Evolutionary conservation across 495 filamentous ascomycete genomes (phyloP).

Genomic region (Geoglossum glabrum): DNA sequence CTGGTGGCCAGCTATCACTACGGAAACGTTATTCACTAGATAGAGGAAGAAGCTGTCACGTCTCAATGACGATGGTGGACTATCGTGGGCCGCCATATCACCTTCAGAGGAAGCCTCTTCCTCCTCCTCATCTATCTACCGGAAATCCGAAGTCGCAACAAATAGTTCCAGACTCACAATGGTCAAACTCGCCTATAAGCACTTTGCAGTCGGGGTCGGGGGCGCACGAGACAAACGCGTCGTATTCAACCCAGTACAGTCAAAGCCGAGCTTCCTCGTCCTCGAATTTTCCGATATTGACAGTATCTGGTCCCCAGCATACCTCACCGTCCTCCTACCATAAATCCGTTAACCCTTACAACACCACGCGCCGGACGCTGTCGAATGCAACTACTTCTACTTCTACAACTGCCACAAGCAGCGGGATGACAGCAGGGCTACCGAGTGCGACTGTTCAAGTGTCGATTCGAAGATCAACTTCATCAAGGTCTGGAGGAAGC

Average conservation of each 20-base stretch:
- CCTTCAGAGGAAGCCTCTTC: conserved; percentile 5
- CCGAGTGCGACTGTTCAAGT: conserved; percentile 24
- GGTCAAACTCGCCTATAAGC: not conserved
- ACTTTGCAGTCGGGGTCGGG: not conserved
- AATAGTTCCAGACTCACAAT: conserved; percentile 4
- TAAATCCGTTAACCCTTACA: conserved; percentile 8
- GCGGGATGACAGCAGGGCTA: conserved; percentile 10
- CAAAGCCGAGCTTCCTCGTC: conserved; percentile 15
- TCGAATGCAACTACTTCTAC: conserved; percentile 25
- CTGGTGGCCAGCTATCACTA: too few species aligned
- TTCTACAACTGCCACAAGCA: conserved; percentile 15
- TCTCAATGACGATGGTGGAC: conserved; percentile 6
- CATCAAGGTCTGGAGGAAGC: conserved; percentile 44
- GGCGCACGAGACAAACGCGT: not conserved
- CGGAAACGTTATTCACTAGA: not conserved
- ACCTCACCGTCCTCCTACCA: conserved; percentile 6
- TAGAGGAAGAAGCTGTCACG: not conserved
- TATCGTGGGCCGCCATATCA: conserved; percentile 5
- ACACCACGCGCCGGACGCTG: conserved; percentile 17
- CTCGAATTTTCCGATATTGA: conserved; percentile 9
- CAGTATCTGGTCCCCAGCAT: conserved; percentile 3
- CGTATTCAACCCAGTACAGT: conserved; percentile 7
- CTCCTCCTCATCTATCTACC: not conserved
- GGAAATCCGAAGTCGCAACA: not conserved
- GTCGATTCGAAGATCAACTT: conserved; percentile 54